These are phyloP conservation scores for Naganishia liquefaciens DNA, from an alignment of 1,284 basidiomycete species.

Conservation along the genomic window DNA sequence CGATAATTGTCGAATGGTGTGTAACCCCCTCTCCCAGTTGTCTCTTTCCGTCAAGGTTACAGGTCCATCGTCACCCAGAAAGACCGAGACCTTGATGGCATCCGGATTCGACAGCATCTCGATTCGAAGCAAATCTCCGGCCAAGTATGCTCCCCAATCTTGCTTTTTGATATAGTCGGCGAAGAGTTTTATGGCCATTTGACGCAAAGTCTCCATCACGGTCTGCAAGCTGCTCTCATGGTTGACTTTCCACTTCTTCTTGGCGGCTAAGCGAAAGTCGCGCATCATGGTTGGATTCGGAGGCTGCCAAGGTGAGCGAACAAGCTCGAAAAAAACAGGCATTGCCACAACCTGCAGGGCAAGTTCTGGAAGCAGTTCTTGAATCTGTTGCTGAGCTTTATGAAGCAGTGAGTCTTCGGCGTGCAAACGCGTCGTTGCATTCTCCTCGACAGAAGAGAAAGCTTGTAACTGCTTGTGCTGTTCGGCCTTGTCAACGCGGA, in stretches of 20 bases:
- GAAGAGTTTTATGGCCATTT: neutral
- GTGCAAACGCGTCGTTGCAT: too few relatives aligned
- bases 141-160: neutral
- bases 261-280: neutral
- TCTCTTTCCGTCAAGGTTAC: too few relatives aligned
- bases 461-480: too few relatives aligned
- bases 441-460: too few relatives aligned
- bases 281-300: neutral
- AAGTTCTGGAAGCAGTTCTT: neutral
- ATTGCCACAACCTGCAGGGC: neutral
- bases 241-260: neutral
- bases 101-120: conserved; percentile 2
- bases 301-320: neutral
- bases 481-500: too few relatives aligned
- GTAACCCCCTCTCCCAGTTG: neutral
- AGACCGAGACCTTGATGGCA: conserved; percentile 1
- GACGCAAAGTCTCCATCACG: neutral
- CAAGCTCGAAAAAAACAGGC: neutral
- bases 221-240: neutral
- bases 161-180: neutral
- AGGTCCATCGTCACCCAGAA: neutral
- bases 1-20: neutral
- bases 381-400: neutral
- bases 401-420: neutral
- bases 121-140: neutral